These are phyloP conservation scores for Aspergillus persii DNA, from an alignment of 2,329 filamentous ascomycete genomes.

Conservation along the genomic window DNA sequence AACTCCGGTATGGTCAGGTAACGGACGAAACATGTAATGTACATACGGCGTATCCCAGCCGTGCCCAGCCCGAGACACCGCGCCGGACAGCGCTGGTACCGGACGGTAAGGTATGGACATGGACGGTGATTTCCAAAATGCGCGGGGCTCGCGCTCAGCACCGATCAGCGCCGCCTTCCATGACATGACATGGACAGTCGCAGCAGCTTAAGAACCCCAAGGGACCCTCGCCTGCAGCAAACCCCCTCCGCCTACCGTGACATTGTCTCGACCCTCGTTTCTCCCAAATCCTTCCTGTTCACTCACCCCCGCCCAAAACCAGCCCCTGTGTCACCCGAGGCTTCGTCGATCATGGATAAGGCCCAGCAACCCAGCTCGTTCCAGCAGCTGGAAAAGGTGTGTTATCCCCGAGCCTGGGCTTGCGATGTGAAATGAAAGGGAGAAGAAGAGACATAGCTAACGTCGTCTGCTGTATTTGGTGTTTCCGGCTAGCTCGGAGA, in stretches of 20 bases:
- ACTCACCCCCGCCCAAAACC: slow-evolving; percentile 19
- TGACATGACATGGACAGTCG: slow-evolving; percentile 17
- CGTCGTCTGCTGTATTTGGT: neutral
- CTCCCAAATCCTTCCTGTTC: slow-evolving; percentile 39
- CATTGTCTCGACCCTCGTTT: slow-evolving; percentile 34
- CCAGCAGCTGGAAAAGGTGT: slow-evolving; percentile 89
- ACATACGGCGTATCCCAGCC: neutral
- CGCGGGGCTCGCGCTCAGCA: neutral
- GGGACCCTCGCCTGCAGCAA: slow-evolving; percentile 21
- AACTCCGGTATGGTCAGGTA: neutral
- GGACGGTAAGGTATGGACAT: neutral
- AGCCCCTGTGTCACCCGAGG: slow-evolving; percentile 14
- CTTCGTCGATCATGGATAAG: slow-evolving; percentile 68
- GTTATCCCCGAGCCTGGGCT: slow-evolving; percentile 4
- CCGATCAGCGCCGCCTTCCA: neutral
- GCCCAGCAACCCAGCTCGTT: slow-evolving; percentile 93
- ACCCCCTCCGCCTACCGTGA: slow-evolving; percentile 26
- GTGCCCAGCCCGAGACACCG: too few species aligned
- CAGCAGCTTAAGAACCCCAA: slow-evolving; percentile 9
- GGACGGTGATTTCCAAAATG: neutral
- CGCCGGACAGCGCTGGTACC: neutral
- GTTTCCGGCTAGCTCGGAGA: slow-evolving; percentile 67
- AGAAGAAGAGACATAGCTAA: slow-evolving; percentile 27
- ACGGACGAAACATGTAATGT: neutral
- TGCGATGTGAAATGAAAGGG: neutral